Base-by-base conservation (phyloP, 1,284 basidiomycete genomes). In the Thelephora terrestris region DNA sequence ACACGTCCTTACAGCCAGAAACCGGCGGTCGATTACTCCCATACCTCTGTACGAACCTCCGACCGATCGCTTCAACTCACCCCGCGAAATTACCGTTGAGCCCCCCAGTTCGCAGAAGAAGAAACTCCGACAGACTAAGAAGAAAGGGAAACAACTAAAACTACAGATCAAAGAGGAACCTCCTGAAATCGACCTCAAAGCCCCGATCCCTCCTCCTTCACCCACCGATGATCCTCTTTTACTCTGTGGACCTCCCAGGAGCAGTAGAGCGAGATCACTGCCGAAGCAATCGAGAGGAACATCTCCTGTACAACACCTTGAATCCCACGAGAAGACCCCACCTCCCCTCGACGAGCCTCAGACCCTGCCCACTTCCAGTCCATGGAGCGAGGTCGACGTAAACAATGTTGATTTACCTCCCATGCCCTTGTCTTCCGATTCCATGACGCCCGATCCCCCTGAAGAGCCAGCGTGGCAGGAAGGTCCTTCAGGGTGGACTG, bases 221-320 rank as follows among this genome's bases (percentile, higher is more conserved):
- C 85, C 84, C 1, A 75, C 76, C 2, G 84, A 87, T 42, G 84
- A 87, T 55, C 85, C 85, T 0, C 60, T 87, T 1, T 63, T 87
- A 3, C 68, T 87, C 23, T 71, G 71, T 39, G 78, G 74, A 5
- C 64, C 66, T 20, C 57, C 60, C 16, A 47, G 51, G 25, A 52
- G 49, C n/a, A 53, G 36, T 9, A 38, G 49, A 12, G 29, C 29
- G 7, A 32, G 29, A 32, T 14, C 29, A 32, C 14, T 32, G 9
- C 37, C 45, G 47, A 53, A 45, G 9, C 35, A 39, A 16, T n/a
- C 40, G 32, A 27, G 42, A 27, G 45, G 50, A 10, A 46, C 25
- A 17, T 27, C 36, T 29, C 24, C 34, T 20, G 7, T 48, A 32
- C 37, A 50, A n/a, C 37, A 53, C n/a, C 46, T 47, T 7, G 29